phyloP scores from a whole-genome alignment of 768 basidiomycete genomes.

The Termitomyces sp. region DNA sequence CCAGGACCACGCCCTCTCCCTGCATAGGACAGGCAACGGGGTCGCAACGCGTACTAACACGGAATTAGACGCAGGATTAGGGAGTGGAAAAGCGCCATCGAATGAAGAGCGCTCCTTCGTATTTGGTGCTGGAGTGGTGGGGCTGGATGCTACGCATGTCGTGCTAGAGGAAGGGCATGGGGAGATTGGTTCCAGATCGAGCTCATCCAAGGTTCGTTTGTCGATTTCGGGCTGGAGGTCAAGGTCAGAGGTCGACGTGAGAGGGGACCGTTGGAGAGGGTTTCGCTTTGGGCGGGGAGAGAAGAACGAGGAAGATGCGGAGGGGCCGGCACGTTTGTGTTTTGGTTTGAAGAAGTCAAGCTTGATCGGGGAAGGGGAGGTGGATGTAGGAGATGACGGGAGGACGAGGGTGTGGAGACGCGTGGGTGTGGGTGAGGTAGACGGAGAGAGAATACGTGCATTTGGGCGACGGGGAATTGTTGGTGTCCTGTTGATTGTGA shows the following conservation, averaged over 20 bases:
- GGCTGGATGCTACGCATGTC: background rate
- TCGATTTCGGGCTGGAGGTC: background rate
- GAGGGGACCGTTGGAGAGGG: background rate
- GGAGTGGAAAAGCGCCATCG: too few relatives aligned
- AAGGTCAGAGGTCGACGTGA: background rate
- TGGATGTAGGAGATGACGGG: background rate
- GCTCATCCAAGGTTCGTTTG: background rate
- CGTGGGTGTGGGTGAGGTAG: background rate
- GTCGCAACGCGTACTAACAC: background rate
- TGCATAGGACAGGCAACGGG: background rate
- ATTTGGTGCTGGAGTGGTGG: background rate
- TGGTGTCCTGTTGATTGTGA: background rate
- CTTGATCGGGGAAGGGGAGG: background rate
- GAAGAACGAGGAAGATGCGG: constrained; percentile 10
- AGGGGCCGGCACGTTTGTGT: background rate
- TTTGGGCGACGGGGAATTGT: background rate
- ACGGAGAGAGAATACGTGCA: background rate
- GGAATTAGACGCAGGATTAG: background rate
- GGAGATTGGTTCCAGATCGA: background rate
- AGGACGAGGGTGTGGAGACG: background rate
- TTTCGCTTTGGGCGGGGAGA: constrained; percentile 7
- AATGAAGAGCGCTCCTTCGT: background rate
- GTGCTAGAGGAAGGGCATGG: background rate
- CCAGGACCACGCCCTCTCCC: background rate
- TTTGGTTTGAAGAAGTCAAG: background rate